phyloP scores from a whole-genome alignment of 495 filamentous ascomycete species.

The Chaetomium cochliodes region DNA sequence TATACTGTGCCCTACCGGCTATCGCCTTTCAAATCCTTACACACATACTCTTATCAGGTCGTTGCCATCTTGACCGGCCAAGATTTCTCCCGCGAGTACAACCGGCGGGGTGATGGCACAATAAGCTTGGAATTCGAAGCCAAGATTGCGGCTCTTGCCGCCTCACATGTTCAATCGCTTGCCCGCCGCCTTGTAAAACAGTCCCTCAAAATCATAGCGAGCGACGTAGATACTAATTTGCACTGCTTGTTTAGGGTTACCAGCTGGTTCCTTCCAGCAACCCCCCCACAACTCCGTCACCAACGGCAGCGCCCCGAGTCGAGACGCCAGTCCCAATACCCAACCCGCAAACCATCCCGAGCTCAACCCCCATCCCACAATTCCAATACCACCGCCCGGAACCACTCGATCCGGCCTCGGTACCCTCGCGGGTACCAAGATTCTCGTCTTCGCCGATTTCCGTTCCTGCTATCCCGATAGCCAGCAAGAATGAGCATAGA shows the following conservation, averaged over 20 bases:
- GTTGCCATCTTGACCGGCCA: conserved; percentile 18
- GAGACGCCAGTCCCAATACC: conserved; percentile 17
- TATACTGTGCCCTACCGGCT: background rate
- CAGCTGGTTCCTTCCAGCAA: background rate
- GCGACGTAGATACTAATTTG: background rate
- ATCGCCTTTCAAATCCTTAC: conserved; percentile 12
- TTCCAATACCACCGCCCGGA: background rate
- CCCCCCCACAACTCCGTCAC: background rate
- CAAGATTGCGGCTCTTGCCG: conserved; percentile 17
- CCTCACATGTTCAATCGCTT: conserved; percentile 15
- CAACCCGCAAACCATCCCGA: background rate
- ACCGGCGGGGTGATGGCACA: conserved; percentile 15
- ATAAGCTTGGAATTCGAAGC: conserved; percentile 25
- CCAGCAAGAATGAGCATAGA: background rate
- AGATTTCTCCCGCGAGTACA: conserved; percentile 22
- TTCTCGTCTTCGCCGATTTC: conserved; percentile 27
- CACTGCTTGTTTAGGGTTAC: background rate
- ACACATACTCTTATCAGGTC: conserved; percentile 12
- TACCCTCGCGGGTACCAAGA: background rate
- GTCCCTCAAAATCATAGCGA: background rate
- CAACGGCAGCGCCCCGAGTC: background rate
- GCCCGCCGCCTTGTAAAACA: conserved; percentile 16
- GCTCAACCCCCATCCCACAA: too few relatives aligned
- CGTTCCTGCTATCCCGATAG: conserved; percentile 8
- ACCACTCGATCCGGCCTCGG: background rate